These are phyloP conservation scores for Avena sativa DNA, from an alignment of 176 grass and related monocot species.

Conservation along the genomic window DNA sequence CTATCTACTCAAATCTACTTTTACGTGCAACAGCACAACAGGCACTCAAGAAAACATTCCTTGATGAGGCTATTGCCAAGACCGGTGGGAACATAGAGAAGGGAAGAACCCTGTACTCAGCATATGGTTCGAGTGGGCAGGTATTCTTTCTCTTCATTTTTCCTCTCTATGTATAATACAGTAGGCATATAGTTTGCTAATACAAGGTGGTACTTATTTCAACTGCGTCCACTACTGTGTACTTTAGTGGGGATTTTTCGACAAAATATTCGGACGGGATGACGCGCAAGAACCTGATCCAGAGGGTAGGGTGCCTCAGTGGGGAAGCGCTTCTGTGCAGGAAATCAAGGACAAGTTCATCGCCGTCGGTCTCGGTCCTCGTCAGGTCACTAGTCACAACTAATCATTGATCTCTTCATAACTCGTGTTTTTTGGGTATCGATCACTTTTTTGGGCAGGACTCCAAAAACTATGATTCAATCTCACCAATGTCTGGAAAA, in stretches of 20 bases:
- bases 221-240: constrained; percentile 13
- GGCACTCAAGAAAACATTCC: constrained; percentile 84
- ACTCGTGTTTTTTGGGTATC: not conserved
- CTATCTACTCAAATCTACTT: not conserved
- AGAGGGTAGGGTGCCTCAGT: constrained; percentile 87
- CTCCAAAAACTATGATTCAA: not conserved
- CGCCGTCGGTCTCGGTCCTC: constrained; percentile 83
- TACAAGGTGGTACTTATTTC: not conserved
- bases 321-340: constrained; percentile 85
- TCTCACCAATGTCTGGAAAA: not conserved
- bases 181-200: not conserved
- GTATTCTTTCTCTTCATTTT: constrained; percentile 43
- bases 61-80: constrained; percentile 86
- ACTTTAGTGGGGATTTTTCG: constrained; percentile 87
- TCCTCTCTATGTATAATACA: not conserved
- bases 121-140: constrained; percentile 97
- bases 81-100: constrained; percentile 94
- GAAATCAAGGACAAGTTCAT: constrained; percentile 92
- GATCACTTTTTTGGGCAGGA: not conserved
- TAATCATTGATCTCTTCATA: not conserved
- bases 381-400: constrained; percentile 57
- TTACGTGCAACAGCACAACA: constrained; percentile 76
- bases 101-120: constrained; percentile 77
- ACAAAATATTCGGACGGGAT: constrained; percentile 75
- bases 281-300: constrained; percentile 78